A percentile compares a stretch with the other conserved stretches of the same genome.
These are phyloP conservation scores for Citrus sinensis DNA, from an alignment of 345 rosid species.

Conservation along the genomic window DNA sequence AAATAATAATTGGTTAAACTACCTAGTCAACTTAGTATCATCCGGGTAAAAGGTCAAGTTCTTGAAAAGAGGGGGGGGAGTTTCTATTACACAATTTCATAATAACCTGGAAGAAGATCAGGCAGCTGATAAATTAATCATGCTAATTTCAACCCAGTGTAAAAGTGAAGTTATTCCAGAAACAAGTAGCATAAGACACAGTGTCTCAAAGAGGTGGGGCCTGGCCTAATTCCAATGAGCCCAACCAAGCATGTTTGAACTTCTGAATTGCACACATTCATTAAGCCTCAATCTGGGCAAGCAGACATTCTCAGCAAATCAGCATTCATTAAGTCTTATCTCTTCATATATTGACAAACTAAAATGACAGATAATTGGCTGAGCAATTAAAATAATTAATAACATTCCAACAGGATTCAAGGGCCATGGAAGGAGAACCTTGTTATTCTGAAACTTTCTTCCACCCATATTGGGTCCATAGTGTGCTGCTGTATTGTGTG, in stretches of 20 bases:
- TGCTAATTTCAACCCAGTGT: not conserved
- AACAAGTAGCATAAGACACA: not conserved
- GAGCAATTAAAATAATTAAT: conserved; percentile 4
- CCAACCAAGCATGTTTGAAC: not conserved
- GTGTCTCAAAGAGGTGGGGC: not conserved
- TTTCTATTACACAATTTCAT: not conserved
- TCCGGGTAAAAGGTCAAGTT: not conserved
- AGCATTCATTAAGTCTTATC: not conserved
- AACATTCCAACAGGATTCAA: conserved; percentile 16
- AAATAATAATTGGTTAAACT: not conserved
- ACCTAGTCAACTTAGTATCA: not conserved
- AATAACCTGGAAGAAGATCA: not conserved
- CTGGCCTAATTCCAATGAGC: not conserved
- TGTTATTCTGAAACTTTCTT: conserved; percentile 74
- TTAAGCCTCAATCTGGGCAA: not conserved
- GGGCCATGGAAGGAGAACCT: conserved; percentile 49
- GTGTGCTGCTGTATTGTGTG: conserved; percentile 54
- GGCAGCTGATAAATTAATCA: not conserved
- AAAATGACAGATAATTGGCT: not conserved
- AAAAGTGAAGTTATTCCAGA: not conserved
- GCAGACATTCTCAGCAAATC: not conserved
- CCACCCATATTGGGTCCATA: conserved; percentile 74
- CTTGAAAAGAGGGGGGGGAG: not conserved
- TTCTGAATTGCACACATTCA: not conserved
- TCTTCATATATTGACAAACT: conserved; percentile 6